phyloP scores from a whole-genome alignment of 1,284 basidiomycete genomes.

The Fomitiporia mediterranea region DNA sequence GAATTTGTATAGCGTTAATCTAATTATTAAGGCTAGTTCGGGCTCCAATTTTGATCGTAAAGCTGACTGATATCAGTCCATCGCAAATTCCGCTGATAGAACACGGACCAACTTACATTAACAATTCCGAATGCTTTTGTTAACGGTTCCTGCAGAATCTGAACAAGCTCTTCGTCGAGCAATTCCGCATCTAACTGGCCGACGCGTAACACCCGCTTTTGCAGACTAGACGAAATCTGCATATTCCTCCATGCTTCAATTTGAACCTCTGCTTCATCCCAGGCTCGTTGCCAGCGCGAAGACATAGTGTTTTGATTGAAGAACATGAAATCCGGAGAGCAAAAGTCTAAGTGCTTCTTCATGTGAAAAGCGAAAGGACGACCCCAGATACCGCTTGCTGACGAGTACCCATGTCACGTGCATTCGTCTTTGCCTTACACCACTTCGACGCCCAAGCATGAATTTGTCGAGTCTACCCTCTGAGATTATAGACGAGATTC shows the following conservation, averaged over 20 bases:
- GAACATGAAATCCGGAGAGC: too few relatives aligned
- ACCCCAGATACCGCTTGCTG: too few relatives aligned
- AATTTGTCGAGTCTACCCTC: neutral
- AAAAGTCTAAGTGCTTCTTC: too few relatives aligned
- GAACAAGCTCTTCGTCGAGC: conserved; percentile 86
- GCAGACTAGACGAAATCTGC: conserved; percentile 29
- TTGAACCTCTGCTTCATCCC: conserved; percentile 53
- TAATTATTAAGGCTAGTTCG: conserved; percentile 76
- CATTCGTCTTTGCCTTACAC: too few relatives aligned
- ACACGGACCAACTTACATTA: conserved; percentile 47
- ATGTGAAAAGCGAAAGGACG: too few relatives aligned
- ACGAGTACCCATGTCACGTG: too few relatives aligned
- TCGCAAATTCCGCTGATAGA: neutral
- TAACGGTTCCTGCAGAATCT: conserved; percentile 82
- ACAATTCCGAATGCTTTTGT: conserved; percentile 67
- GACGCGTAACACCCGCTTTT: conserved; percentile 66
- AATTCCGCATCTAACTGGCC: conserved; percentile 92
- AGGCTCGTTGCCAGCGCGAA: conserved; percentile 52
- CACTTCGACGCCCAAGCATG: neutral
- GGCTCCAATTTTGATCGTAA: conserved; percentile 69
- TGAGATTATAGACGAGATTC: conserved; percentile 4
- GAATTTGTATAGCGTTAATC: conserved; percentile 77
- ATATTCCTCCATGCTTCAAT: conserved; percentile 44
- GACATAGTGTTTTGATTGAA: too few relatives aligned
- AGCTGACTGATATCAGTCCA: conserved; percentile 42